phyloP scores from a whole-genome alignment of 345 rosid genomes.

The Abelmoschus esculentus region DNA sequence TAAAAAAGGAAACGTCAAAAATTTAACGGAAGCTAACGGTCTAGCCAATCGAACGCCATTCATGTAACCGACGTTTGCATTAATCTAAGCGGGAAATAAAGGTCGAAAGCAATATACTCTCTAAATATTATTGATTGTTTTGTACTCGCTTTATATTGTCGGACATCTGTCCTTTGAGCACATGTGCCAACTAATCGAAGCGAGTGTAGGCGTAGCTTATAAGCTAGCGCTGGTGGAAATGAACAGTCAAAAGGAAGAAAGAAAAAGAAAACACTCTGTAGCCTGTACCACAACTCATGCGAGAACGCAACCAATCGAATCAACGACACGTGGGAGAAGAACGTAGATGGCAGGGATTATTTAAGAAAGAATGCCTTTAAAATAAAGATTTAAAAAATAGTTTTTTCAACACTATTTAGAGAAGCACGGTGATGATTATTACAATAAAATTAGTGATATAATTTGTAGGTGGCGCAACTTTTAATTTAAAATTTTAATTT shows the following conservation, averaged over 20 bases:
- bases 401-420: too few relatives aligned
- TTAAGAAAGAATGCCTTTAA: too few relatives aligned
- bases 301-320: not conserved
- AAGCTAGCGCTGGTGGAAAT: slow-evolving; percentile 3
- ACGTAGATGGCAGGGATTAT: too few relatives aligned
- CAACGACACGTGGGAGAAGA: too few relatives aligned
- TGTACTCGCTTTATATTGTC: not conserved
- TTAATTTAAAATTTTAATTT: too few relatives aligned
- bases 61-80: slow-evolving; percentile 4
- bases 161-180: not conserved
- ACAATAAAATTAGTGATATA: too few relatives aligned
- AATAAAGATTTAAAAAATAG: too few relatives aligned
- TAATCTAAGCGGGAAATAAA: not conserved
- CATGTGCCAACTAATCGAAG: not conserved
- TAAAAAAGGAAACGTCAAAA: not conserved
- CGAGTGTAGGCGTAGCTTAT: not conserved
- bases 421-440: too few relatives aligned
- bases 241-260: not conserved
- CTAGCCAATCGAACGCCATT: not conserved
- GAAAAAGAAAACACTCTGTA: not conserved
- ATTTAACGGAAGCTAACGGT: not conserved
- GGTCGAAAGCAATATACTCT: not conserved
- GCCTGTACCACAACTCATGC: not conserved
- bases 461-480: too few relatives aligned
- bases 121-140: not conserved